Percentiles rank a stretch among this genome's conserved stretches.
Evolutionary conservation across 2,329 filamentous ascomycete genomes (phyloP).

Genomic region (Colletotrichum costaricense): DNA sequence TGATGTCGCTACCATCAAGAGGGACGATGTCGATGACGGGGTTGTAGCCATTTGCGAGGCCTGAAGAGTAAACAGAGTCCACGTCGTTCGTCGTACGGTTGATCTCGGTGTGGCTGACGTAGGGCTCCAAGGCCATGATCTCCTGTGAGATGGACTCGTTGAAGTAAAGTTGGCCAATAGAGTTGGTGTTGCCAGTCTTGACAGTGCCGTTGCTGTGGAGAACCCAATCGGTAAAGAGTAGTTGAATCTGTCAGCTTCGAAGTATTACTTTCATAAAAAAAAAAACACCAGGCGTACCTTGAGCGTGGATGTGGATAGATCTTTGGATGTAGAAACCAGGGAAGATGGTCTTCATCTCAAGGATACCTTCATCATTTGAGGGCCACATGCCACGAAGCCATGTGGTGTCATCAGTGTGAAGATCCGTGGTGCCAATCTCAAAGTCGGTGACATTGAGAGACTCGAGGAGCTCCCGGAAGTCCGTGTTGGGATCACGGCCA

Average conservation of each 20-base stretch:
- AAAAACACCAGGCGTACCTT: background rate
- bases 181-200: background rate
- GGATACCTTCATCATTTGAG: constrained; percentile 1
- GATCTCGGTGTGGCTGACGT: background rate
- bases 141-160: background rate
- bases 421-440: constrained; percentile 2
- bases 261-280: background rate
- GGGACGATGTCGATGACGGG: background rate
- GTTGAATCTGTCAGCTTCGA: background rate
- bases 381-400: constrained; percentile 11
- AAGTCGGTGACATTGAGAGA: constrained; percentile 5
- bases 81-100: background rate
- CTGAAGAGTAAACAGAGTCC: background rate
- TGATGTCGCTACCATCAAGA: background rate
- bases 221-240: background rate
- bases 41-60: background rate
- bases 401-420: background rate
- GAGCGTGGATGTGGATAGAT: background rate
- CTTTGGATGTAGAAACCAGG: background rate
- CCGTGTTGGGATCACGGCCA: background rate
- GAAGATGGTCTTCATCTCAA: constrained; percentile 1
- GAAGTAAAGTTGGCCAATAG: background rate
- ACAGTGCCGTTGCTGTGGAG: background rate
- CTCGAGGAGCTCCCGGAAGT: constrained; percentile 4
- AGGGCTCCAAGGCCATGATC: background rate